A percentile compares a stretch with the other conserved stretches of the same genome.
Conservation (phyloP, 2,329 filamentous ascomycete species). For the Shiraia sp. region DNA sequence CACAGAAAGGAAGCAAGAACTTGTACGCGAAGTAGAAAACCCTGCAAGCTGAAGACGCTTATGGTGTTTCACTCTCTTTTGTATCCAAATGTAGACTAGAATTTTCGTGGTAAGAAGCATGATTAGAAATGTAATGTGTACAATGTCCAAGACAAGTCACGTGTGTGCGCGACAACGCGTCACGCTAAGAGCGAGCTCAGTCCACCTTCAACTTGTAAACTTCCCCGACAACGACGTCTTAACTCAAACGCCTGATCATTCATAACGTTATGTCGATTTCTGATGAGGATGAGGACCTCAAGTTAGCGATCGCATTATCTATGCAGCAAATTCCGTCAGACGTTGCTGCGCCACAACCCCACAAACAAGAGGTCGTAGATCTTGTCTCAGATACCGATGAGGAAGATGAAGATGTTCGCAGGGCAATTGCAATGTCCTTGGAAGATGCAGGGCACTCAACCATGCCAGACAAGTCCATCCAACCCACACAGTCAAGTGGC, state of each 20-base stretch:
- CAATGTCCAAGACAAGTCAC: too few relatives aligned
- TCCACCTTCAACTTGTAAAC: neutral
- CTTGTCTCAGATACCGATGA: constrained; percentile 22
- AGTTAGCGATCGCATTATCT: constrained; percentile 34
- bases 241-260: neutral
- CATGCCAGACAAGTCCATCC: constrained; percentile 1
- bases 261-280: constrained; percentile 23
- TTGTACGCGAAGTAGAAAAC: neutral
- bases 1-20: neutral
- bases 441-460: constrained; percentile 15
- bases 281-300: constrained; percentile 35
- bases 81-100: too few relatives aligned
- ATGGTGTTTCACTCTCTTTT: too few relatives aligned
- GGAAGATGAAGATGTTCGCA: constrained; percentile 27
- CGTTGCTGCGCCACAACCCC: neutral
- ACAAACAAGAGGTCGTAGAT: constrained; percentile 14
- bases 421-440: constrained; percentile 36
- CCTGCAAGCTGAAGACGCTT: too few relatives aligned
- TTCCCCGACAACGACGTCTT: constrained; percentile 2
- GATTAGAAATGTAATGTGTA: too few relatives aligned
- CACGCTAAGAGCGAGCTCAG: neutral
- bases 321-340: constrained; percentile 21
- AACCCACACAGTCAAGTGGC: neutral
- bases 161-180: constrained; percentile 28
- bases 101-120: too few relatives aligned